phyloP scores from a whole-genome alignment of 2,329 filamentous ascomycete species.

The Calonectria leucothoes region DNA sequence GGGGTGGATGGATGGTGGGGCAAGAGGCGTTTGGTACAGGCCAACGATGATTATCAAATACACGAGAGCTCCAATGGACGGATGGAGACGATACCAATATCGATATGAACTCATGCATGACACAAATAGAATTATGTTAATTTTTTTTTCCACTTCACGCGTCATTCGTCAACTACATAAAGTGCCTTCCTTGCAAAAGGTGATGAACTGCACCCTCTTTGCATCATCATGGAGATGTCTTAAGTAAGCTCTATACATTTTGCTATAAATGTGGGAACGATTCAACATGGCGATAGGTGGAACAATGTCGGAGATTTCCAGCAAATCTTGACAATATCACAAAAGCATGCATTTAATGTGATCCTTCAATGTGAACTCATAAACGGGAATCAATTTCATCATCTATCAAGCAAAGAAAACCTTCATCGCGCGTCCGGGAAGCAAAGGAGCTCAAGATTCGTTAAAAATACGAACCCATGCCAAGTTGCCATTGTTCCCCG shows the following conservation, averaged over 20 bases:
- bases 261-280: no score
- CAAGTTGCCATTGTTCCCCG: constrained; percentile 32
- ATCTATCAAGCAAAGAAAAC: constrained; percentile 44
- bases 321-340: no score
- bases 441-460: constrained; percentile 9
- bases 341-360: neutral
- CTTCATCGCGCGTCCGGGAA: constrained; percentile 27
- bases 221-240: neutral
- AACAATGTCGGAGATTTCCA: no score
- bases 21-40: constrained; percentile 10
- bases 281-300: no score
- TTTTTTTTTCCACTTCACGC: constrained; percentile 12
- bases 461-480: constrained; percentile 14
- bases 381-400: constrained; percentile 46
- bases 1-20: neutral
- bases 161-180: no score
- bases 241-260: no score
- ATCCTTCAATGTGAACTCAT: constrained; percentile 9
- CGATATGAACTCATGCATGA: constrained; percentile 35
- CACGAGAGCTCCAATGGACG: neutral
- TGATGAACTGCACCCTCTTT: neutral
- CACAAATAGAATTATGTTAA: constrained; percentile 37
- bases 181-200: neutral
- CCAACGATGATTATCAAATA: constrained; percentile 5
- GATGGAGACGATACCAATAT: constrained; percentile 25